Conservation (phyloP, 2,329 filamentous ascomycete species). For the Nakataea oryzae region DNA sequence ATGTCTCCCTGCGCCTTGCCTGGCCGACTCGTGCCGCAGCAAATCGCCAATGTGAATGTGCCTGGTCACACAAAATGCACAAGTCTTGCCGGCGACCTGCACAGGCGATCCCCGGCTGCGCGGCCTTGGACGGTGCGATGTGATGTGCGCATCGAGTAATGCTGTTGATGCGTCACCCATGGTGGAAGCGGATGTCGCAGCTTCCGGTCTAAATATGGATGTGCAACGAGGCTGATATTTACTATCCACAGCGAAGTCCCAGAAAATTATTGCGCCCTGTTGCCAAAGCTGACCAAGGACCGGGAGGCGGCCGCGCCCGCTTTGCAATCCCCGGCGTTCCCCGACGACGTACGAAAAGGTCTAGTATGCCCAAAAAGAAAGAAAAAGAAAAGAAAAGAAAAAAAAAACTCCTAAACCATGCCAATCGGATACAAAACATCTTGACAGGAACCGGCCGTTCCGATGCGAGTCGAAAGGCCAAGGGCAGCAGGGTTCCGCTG, state of each 20-base stretch:
- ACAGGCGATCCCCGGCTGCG: no score
- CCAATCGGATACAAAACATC: not conserved
- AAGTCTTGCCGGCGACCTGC: no score
- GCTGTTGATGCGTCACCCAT: not conserved
- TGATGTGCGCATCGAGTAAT: not conserved
- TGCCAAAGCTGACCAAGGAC: no score
- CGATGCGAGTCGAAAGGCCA: not conserved
- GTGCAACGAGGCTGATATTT: not conserved
- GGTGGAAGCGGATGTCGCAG: not conserved
- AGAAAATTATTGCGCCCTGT: not conserved
- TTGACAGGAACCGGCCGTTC: not conserved
- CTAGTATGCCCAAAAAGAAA: not conserved
- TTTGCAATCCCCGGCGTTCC: not conserved
- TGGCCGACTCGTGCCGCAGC: no score
- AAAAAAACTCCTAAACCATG: not conserved
- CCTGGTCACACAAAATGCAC: no score
- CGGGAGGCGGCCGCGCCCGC: not conserved
- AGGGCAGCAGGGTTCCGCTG: not conserved
- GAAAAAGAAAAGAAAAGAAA: not conserved
- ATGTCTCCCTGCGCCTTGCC: no score
- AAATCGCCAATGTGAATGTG: no score
- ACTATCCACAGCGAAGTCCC: not conserved
- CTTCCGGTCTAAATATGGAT: not conserved
- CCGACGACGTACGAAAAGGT: no score
- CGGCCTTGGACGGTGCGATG: no score